phyloP scores from a whole-genome alignment of 768 basidiomycete species.

The Suillus americanus region DNA sequence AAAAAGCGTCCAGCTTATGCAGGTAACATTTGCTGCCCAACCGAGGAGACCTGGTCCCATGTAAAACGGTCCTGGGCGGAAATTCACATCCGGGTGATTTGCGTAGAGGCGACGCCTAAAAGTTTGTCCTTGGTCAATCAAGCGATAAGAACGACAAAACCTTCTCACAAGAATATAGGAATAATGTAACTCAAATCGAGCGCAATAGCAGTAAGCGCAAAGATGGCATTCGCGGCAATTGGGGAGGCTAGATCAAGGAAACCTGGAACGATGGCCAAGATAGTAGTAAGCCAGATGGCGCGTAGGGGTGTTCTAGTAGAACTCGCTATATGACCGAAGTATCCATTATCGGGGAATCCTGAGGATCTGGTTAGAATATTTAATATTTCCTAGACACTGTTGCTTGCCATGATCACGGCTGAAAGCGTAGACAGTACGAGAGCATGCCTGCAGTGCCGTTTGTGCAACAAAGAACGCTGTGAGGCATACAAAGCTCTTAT shows the following conservation, averaged over 20 bases:
- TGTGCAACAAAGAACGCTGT: conserved; percentile 88
- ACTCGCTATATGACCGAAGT: conserved; percentile 66
- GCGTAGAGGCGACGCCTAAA: conserved; percentile 57
- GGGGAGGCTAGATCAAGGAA: conserved; percentile 76
- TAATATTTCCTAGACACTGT: background rate
- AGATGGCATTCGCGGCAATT: conserved; percentile 77
- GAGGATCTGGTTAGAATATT: conserved; percentile 10
- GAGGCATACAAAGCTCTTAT: conserved; percentile 69
- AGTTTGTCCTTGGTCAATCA: background rate
- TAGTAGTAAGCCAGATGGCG: conserved; percentile 72
- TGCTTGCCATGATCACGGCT: conserved; percentile 68
- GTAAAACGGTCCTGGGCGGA: conserved; percentile 86
- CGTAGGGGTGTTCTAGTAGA: conserved; percentile 73
- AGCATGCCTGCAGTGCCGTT: conserved; percentile 78
- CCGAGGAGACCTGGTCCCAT: conserved; percentile 72
- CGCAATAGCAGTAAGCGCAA: conserved; percentile 78
- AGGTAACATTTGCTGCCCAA: conserved; percentile 57
- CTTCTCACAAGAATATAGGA: conserved; percentile 62
- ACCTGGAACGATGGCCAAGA: conserved; percentile 67
- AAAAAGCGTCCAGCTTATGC: conserved; percentile 69
- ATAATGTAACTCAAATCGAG: conserved; percentile 81
- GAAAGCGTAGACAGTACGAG: conserved; percentile 83
- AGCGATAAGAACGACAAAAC: background rate
- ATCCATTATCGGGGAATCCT: conserved; percentile 76
- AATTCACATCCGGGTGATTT: conserved; percentile 78